Evolutionary conservation across 2,329 filamentous ascomycete genomes (phyloP), one percentile per base, ranked within the genome.

Genomic region (Chrysosporium keratinophilum): DNA sequence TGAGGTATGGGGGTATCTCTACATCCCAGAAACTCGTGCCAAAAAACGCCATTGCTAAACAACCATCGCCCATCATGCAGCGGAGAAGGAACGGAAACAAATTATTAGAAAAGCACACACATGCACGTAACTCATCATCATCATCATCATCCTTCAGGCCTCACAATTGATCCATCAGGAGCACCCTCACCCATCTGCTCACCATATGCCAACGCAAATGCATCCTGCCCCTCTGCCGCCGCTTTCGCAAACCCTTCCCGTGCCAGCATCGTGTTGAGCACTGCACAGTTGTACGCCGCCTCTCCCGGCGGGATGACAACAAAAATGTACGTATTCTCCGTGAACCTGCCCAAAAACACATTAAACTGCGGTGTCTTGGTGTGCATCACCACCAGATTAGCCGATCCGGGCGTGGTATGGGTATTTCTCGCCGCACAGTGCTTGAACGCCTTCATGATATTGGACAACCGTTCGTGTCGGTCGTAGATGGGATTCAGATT

Each of bases 401-500:
- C 71, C 0, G 67, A 69, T 11, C 65, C 68, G 3, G 69, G 71
- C 2, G 66, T 74, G 7, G 71, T 72, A 55, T 71, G 69, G 15
- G 71, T 74, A 56, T 72, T 74, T 28, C 69, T 63, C 39, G 71
- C 71, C n/a, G 69, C 69, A 54, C 70, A 81, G 73, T 97, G 91
- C 75, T 97, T 98, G 76, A 97, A 96, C 56, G 91, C 90, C 74
- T 98, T 98, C 72, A 98, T 86, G 65, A 98, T 96, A 69, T 95
- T 97, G 58, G 86, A 93, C 65, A 98, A 87, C 61, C 87, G 85
- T 76, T 98, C 93, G 63, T 95, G 89, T 2, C 93, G 86, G 71
- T 98, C 93, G 49, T 85, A 85, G 58, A 88, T 94, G 1, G 93
- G 91, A 67, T 98, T 98, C 49, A 80, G 72, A 35, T 79, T 77